phyloP scores from a whole-genome alignment of 345 rosid genomes.

The Turnera subulata region DNA sequence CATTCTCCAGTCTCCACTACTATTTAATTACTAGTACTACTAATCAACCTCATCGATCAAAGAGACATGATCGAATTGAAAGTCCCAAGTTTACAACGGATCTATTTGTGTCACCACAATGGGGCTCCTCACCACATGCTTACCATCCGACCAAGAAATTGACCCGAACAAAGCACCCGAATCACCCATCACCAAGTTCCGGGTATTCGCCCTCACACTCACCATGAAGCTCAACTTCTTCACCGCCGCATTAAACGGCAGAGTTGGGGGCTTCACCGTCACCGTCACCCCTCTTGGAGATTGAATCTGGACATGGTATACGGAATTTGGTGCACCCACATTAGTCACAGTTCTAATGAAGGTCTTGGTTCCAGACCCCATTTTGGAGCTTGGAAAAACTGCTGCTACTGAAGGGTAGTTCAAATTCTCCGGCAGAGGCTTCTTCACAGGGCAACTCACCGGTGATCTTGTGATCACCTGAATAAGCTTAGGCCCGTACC shows the following conservation, averaged over 20 bases:
- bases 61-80: constrained; percentile 18
- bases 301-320: constrained; percentile 41
- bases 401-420: constrained; percentile 80
- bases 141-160: constrained; percentile 72
- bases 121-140: constrained; percentile 70
- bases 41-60: constrained; percentile 20
- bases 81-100: constrained; percentile 32
- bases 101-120: constrained; percentile 56
- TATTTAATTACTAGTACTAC: background rate
- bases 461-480: constrained; percentile 68
- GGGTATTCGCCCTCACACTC: constrained; percentile 46
- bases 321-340: constrained; percentile 45
- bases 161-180: constrained; percentile 72
- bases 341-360: constrained; percentile 66
- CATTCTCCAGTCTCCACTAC: no score
- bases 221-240: constrained; percentile 57
- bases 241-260: constrained; percentile 42
- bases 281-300: constrained; percentile 60
- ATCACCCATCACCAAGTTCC: constrained; percentile 46
- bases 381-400: constrained; percentile 42
- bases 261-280: constrained; percentile 48
- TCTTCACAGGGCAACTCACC: constrained; percentile 47
- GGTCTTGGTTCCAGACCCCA: constrained; percentile 34
- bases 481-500: constrained; percentile 58
- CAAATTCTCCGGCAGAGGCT: constrained; percentile 56